These are phyloP conservation scores for Licmophora abbreviata DNA, from an alignment of 108 stramenopile genomes.

Conservation along the genomic window DNA sequence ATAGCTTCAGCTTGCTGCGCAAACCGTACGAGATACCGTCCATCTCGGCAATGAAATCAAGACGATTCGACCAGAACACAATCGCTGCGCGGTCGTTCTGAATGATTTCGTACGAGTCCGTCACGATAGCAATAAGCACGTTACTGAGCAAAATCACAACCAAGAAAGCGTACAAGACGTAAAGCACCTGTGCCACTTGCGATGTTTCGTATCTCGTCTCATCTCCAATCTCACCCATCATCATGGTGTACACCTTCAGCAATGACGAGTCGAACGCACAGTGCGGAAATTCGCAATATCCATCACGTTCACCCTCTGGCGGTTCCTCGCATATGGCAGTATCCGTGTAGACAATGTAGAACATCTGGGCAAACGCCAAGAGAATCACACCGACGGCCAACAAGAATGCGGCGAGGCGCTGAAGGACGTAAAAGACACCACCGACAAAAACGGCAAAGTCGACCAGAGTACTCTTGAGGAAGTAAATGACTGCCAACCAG, in stretches of 20 bases:
- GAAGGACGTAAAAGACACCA: constrained; percentile 73
- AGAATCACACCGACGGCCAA: constrained; percentile 68
- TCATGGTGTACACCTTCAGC: constrained; percentile 74
- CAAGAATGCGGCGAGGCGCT: constrained; percentile 68
- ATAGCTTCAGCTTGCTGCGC: constrained; percentile 20
- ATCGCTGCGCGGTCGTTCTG: constrained; percentile 80
- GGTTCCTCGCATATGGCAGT: constrained; percentile 22
- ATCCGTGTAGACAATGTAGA: constrained; percentile 65
- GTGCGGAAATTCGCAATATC: constrained; percentile 34
- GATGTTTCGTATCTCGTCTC: constrained; percentile 37
- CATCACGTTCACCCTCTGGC: constrained; percentile 3
- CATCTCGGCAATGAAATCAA: constrained; percentile 80
- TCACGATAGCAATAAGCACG: constrained; percentile 80
- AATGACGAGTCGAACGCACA: constrained; percentile 56
- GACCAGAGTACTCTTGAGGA: constrained; percentile 69
- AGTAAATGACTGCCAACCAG: constrained; percentile 73
- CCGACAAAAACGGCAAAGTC: constrained; percentile 81
- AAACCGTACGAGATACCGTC: constrained; percentile 45
- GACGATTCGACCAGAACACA: constrained; percentile 80
- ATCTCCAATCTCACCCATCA: constrained; percentile 73
- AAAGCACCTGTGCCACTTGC: constrained; percentile 44
- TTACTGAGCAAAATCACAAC: constrained; percentile 71
- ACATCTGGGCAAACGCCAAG: constrained; percentile 84
- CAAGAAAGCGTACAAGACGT: constrained; percentile 56
- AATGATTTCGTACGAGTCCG: constrained; percentile 75